These are phyloP conservation scores for Rosa persica DNA, from an alignment of 306 rosid species.

Conservation along the genomic window DNA sequence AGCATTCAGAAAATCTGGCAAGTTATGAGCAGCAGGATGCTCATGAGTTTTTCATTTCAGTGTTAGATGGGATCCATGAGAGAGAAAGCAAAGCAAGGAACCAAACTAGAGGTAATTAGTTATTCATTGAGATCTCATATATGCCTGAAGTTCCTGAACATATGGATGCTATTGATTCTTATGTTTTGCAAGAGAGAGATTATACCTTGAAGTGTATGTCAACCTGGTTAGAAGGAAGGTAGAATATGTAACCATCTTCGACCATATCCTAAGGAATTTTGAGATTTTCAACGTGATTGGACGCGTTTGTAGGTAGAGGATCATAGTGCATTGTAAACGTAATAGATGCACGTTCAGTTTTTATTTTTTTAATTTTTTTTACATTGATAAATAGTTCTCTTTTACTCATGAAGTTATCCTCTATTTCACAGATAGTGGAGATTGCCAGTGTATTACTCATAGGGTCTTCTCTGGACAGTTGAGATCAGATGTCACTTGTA, in stretches of 20 bases:
- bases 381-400: constrained; percentile 17
- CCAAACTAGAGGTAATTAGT: constrained; percentile 65
- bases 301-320: not conserved
- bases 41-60: constrained; percentile 92
- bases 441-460: constrained; percentile 84
- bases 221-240: constrained; percentile 1
- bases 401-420: constrained; percentile 25
- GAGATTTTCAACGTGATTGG: not conserved
- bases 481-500: constrained; percentile 89
- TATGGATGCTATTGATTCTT: not conserved
- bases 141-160: not conserved
- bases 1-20: constrained; percentile 86
- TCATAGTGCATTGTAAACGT: not conserved
- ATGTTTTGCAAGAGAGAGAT: not conserved
- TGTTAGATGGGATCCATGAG: constrained; percentile 86
- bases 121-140: not conserved
- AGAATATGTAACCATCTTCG: not conserved
- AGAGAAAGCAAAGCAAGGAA: constrained; percentile 51
- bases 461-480: constrained; percentile 73
- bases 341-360: not conserved
- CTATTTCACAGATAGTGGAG: constrained; percentile 53
- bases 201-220: not conserved
- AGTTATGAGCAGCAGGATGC: constrained; percentile 97
- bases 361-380: not conserved
- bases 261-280: not conserved